Conservation (phyloP, 2,329 filamentous ascomycete genomes). For the Colletotrichum sp. region DNA sequence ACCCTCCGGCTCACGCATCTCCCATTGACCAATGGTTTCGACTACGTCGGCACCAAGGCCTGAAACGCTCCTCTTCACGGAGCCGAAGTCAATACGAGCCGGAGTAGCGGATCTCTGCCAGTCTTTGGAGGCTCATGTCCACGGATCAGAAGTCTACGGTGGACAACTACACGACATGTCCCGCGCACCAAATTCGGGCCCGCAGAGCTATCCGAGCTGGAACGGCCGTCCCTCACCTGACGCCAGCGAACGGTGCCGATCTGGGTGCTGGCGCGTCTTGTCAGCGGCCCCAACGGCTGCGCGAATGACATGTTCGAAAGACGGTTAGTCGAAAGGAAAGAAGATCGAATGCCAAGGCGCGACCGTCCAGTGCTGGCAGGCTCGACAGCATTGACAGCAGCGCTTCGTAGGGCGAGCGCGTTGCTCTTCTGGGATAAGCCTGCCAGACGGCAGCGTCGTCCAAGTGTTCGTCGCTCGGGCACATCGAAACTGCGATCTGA, state of each 20-base stretch:
- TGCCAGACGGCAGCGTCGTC: not conserved
- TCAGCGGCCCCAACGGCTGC: not conserved
- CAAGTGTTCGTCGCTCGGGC: conserved; percentile 11
- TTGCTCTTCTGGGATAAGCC: not conserved
- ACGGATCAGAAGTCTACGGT: too few species aligned
- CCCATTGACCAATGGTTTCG: not conserved
- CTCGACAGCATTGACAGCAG: not conserved
- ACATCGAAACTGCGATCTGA: conserved; percentile 6
- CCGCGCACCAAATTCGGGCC: not conserved
- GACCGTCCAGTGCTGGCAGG: not conserved
- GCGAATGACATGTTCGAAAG: not conserved
- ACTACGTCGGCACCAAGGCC: not conserved
- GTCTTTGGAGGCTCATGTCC: not conserved
- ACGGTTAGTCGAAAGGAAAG: not conserved
- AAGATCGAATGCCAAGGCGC: conserved; percentile 7
- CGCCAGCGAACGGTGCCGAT: not conserved
- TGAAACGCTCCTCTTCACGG: not conserved
- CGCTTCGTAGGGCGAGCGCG: not conserved
- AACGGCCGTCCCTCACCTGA: not conserved
- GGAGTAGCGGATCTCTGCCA: not conserved
- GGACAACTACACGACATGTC: not conserved
- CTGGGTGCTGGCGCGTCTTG: not conserved
- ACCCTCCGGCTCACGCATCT: not conserved
- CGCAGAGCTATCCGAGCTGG: not conserved
- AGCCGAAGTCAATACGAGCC: not conserved